A percentile compares a stretch with the other conserved stretches of the same genome.
Evolutionary conservation across 164 flowering plant genomes (phyloP).

Genomic region (Euptelea pleiosperma): DNA sequence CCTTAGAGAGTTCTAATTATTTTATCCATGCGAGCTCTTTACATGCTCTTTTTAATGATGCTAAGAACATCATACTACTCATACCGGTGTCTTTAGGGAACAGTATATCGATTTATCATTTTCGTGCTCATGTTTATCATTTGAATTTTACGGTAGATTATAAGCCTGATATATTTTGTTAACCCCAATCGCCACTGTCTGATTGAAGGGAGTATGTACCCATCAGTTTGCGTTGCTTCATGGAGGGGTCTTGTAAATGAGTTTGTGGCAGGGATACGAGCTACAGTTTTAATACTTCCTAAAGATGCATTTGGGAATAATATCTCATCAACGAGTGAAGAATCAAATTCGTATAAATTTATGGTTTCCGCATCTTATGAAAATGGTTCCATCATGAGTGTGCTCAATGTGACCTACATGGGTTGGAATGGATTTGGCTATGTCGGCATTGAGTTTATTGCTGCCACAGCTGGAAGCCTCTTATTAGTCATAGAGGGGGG

Average conservation of each 20-base stretch:
- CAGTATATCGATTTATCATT: not conserved
- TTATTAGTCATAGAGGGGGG: conserved; percentile 44
- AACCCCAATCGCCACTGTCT: not conserved
- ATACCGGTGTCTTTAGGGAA: not conserved
- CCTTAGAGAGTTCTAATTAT: too few species aligned
- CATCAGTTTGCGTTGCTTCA: conserved; percentile 57
- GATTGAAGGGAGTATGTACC: conserved; percentile 57
- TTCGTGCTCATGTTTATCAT: not conserved
- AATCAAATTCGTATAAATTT: conserved; percentile 30
- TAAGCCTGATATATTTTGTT: not conserved
- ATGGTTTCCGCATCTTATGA: conserved; percentile 31
- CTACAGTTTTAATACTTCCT: conserved; percentile 56
- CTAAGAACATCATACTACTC: too few species aligned
- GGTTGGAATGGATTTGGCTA: conserved; percentile 65
- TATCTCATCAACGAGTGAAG: conserved; percentile 41
- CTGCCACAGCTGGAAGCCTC: conserved; percentile 49
- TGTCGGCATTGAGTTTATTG: conserved; percentile 53
- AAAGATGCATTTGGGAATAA: conserved; percentile 94
- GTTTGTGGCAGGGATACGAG: conserved; percentile 66
- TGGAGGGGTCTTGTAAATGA: conserved; percentile 63
- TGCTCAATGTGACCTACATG: conserved; percentile 36
- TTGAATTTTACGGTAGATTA: not conserved
- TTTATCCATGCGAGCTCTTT: too few species aligned
- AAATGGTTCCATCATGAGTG: conserved; percentile 49
- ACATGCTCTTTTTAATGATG: too few species aligned